Percentiles rank a stretch among this genome's conserved stretches.
Conservation (phyloP, 2,329 filamentous ascomycete species). For the Pseudogymnoascus sp. region DNA sequence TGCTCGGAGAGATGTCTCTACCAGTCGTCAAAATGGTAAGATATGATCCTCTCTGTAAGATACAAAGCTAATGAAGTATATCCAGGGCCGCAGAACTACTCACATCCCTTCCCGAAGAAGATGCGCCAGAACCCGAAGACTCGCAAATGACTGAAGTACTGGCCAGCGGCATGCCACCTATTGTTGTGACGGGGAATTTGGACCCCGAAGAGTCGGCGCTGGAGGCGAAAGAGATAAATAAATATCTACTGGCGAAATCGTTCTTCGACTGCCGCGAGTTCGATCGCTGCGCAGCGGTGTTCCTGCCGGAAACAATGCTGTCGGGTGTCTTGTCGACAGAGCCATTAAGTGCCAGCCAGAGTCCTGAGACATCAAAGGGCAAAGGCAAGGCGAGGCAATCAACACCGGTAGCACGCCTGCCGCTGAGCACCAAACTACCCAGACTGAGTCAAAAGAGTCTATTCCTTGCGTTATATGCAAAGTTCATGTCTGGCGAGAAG, state of each 20-base stretch:
- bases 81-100: constrained; percentile 87
- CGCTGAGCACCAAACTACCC: constrained; percentile 35
- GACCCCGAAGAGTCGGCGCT: constrained; percentile 68
- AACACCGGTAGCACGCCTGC: constrained; percentile 8
- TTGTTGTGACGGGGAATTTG: constrained; percentile 46
- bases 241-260: constrained; percentile 84
- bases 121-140: constrained; percentile 46
- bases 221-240: constrained; percentile 71
- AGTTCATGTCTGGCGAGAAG: constrained; percentile 90
- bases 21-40: constrained; percentile 90
- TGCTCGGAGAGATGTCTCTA: constrained; percentile 94
- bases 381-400: constrained; percentile 52
- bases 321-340: constrained; percentile 50
- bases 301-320: constrained; percentile 74
- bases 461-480: constrained; percentile 87
- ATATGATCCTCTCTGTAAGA: background rate
- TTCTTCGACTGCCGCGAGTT: constrained; percentile 94
- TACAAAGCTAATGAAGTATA: constrained; percentile 15
- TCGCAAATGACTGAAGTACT: constrained; percentile 49
- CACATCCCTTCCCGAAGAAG: constrained; percentile 63
- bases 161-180: constrained; percentile 42
- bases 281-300: constrained; percentile 84
- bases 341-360: constrained; percentile 31
- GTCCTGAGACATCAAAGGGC: constrained; percentile 35
- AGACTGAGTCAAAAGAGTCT: constrained; percentile 80